These are phyloP conservation scores for Nicotiana otophora DNA, from an alignment of 257 asterid genomes.

Conservation along the genomic window DNA sequence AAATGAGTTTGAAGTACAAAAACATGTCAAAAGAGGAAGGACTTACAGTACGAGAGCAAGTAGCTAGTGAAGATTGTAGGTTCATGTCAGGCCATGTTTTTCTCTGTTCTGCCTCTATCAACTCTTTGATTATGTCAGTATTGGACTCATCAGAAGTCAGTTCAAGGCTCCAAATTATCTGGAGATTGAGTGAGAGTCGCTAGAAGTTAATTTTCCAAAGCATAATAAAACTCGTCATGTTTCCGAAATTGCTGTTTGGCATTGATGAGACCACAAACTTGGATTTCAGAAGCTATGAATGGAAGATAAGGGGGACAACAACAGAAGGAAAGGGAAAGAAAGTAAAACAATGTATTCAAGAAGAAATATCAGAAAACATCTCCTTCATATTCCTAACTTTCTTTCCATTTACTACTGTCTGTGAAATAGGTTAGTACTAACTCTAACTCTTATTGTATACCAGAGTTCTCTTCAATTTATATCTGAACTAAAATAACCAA, in stretches of 20 bases:
- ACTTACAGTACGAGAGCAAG: constrained; percentile 1
- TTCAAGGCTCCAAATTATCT: constrained; percentile 17
- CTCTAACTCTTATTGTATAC: too few species aligned
- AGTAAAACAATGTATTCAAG: neutral
- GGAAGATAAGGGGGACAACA: neutral
- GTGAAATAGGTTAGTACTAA: neutral
- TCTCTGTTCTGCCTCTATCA: constrained; percentile 6
- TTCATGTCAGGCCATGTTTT: neutral
- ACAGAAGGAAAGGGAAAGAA: neutral
- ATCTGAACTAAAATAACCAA: too few species aligned
- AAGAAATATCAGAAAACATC: neutral
- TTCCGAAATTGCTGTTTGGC: neutral
- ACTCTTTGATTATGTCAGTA: constrained; percentile 9
- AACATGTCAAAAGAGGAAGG: neutral
- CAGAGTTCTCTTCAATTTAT: too few species aligned
- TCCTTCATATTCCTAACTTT: neutral
- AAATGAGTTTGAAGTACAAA: neutral
- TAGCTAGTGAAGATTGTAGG: neutral
- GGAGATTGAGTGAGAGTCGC: neutral
- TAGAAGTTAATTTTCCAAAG: neutral
- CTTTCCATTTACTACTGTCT: neutral
- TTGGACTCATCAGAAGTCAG: constrained; percentile 20
- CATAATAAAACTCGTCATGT: neutral
- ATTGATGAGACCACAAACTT: neutral
- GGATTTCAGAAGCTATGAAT: neutral